These are phyloP conservation scores for Pseudocercospora cruenta DNA, from an alignment of 2,329 filamentous ascomycete genomes.

Conservation along the genomic window DNA sequence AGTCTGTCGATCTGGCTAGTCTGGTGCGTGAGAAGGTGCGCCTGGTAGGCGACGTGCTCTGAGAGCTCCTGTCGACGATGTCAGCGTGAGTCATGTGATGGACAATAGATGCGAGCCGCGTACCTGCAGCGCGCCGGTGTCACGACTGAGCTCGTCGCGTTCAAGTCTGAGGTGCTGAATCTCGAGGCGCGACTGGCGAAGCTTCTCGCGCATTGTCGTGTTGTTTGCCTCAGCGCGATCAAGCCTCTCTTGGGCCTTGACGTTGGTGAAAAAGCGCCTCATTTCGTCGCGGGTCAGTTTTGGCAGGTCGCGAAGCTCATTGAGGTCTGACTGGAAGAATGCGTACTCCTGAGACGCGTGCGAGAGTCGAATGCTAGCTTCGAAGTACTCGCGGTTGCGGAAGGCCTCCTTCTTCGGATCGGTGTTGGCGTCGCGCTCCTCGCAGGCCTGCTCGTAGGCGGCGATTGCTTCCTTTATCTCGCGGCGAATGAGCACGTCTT, in stretches of 20 bases:
- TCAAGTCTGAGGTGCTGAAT: conserved; percentile 15
- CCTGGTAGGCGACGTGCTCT: conserved; percentile 16
- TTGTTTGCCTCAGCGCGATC: conserved; percentile 11
- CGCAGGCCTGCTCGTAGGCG: neutral
- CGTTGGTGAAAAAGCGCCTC: conserved; percentile 2
- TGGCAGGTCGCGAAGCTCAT: conserved; percentile 17
- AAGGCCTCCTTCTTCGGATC: conserved; percentile 12
- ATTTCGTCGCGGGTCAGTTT: conserved; percentile 15
- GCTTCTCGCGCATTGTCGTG: neutral
- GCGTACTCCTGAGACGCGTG: conserved; percentile 18
- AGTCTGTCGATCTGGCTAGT: neutral
- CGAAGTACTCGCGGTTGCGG: conserved; percentile 17
- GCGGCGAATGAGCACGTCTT: neutral
- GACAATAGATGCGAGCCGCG: neutral
- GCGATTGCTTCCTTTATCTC: conserved; percentile 14
- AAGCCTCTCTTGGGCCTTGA: conserved; percentile 9
- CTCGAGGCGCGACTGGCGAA: conserved; percentile 6
- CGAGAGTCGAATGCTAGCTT: conserved; percentile 23
- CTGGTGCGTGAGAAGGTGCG: conserved; percentile 6
- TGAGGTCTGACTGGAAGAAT: conserved; percentile 15
- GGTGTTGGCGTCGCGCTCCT: conserved; percentile 11
- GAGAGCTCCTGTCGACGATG: neutral
- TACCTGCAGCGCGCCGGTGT: neutral
- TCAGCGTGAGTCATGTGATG: neutral
- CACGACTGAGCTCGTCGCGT: conserved; percentile 11